Evolutionary conservation across 805 yeast species (phyloP), one percentile per base, ranked within the genome.

Genomic region (Lipomyces anomalus): DNA sequence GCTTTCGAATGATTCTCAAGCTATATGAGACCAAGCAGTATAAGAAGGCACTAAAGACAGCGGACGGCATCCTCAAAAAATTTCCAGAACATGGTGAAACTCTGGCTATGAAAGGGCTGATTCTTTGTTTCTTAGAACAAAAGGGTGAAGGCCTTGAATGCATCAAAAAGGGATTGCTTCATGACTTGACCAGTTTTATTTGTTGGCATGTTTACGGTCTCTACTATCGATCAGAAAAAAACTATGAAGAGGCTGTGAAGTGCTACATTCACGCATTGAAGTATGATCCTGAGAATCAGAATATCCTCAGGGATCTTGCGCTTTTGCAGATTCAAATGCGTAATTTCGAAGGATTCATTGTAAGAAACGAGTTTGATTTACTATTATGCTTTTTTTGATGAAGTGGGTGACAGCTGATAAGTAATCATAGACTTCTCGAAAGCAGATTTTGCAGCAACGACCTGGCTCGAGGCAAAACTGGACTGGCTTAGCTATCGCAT

Each of bases 401-500:
- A 17, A 42, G 39, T 16, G 21, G 17, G 16, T 16, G 9, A 4
- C 38, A 17, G 22, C 18, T 5, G 21, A 13, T 20, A 23, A 7
- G 17, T 24, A 6, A 9, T 17, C 24, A 22, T 37, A 48, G 54
- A 40, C 67, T 7, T 75, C 90, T 1, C 75, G 97, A 57, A 78
- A 76, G 48, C 71, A 72, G 32, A 80, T 79, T 57, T 72, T 92
- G 64, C 84, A 82, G 57, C 73, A 75, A 22, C 81, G 76, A 56
- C 79, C 92, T 7, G 95, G 95, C 0, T 84, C 78, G 61, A 75
- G 96, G 53, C 88, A 90, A 50, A 84, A 86, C 61, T 89, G 96
- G 95, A 84, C 95, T 1, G 81, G 82, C 0, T 72, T 84, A 42
- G 95, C 95, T 1, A 73, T 87, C 35, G 95, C 97, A 1, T 86